Conservation (phyloP, 75 land plant genomes). For the Cunninghamia lanceolata region DNA sequence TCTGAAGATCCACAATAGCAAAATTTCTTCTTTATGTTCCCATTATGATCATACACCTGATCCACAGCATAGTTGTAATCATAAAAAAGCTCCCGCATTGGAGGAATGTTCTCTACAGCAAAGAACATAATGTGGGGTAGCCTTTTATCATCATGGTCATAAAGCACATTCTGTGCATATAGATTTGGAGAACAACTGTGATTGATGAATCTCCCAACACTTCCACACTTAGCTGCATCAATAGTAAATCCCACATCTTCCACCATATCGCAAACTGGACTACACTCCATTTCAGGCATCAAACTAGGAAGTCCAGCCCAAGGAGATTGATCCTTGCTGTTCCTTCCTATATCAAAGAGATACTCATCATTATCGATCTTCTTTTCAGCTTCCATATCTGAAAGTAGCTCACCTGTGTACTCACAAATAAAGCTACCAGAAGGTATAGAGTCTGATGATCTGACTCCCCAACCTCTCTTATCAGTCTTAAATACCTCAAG, state of each 20-base stretch:
- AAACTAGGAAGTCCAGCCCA: constrained; percentile 35
- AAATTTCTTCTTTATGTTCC: constrained; percentile 36
- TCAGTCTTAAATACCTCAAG: constrained; percentile 27
- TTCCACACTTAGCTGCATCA: constrained; percentile 50
- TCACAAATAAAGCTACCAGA: constrained; percentile 20
- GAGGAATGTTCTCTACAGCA: constrained; percentile 41
- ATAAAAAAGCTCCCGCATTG: constrained; percentile 55
- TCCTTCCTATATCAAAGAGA: constrained; percentile 25
- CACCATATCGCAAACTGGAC: constrained; percentile 17
- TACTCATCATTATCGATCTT: constrained; percentile 14
- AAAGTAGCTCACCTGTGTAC: constrained; percentile 25
- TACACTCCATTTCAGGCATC: constrained; percentile 13
- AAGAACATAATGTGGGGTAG: constrained; percentile 62
- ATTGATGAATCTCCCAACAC: constrained; percentile 47
- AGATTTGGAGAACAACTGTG: constrained; percentile 68
- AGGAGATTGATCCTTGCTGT: constrained; percentile 32
- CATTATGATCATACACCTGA: constrained; percentile 43
- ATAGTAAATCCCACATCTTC: constrained; percentile 46
- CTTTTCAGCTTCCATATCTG: constrained; percentile 18
- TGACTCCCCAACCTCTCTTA: constrained; percentile 29
- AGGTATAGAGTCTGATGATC: constrained; percentile 14
- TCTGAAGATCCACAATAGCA: constrained; percentile 63
- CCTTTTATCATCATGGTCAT: constrained; percentile 52
- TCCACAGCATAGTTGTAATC: constrained; percentile 53
- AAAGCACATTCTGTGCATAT: constrained; percentile 65